Evolutionary conservation across 2,329 filamentous ascomycete species (phyloP).

Genomic region (Botryosphaeria agaves): DNA sequence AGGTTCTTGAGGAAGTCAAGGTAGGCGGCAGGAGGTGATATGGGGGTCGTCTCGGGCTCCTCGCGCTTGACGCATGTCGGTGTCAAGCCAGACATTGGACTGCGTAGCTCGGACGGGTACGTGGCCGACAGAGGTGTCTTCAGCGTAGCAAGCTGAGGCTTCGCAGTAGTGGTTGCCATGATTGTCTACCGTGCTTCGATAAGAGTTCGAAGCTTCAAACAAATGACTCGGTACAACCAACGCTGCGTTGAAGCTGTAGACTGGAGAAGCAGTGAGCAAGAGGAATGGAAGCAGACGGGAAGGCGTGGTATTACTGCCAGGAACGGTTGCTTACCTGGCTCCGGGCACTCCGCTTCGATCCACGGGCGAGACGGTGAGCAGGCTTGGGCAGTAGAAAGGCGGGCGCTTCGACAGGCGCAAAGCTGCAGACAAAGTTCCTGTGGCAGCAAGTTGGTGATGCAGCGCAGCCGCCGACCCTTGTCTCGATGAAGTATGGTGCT

Average conservation of each 20-base stretch:
- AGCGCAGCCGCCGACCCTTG: no score
- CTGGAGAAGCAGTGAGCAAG: no score
- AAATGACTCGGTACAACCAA: constrained; percentile 13
- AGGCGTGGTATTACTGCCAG: no score
- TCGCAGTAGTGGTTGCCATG: constrained; percentile 15
- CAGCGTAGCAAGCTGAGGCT: constrained; percentile 22
- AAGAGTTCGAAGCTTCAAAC: constrained; percentile 7
- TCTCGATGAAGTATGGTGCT: no score
- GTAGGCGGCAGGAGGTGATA: constrained; percentile 79
- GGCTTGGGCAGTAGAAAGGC: no score
- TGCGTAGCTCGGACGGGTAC: constrained; percentile 36
- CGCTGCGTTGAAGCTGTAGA: constrained; percentile 3
- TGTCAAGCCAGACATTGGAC: constrained; percentile 47
- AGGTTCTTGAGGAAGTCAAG: constrained; percentile 83
- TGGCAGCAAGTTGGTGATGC: no score
- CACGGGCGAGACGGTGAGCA: no score
- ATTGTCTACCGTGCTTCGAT: not conserved
- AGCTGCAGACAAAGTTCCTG: no score
- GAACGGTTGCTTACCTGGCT: no score
- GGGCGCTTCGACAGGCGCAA: no score
- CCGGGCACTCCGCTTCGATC: no score
- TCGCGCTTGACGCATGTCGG: constrained; percentile 50
- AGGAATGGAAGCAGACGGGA: no score
- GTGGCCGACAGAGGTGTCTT: constrained; percentile 44
- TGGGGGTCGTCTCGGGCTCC: constrained; percentile 59